Evolutionary conservation across 441 rosid genomes (phyloP).

Genomic region (Hura crepitans): DNA sequence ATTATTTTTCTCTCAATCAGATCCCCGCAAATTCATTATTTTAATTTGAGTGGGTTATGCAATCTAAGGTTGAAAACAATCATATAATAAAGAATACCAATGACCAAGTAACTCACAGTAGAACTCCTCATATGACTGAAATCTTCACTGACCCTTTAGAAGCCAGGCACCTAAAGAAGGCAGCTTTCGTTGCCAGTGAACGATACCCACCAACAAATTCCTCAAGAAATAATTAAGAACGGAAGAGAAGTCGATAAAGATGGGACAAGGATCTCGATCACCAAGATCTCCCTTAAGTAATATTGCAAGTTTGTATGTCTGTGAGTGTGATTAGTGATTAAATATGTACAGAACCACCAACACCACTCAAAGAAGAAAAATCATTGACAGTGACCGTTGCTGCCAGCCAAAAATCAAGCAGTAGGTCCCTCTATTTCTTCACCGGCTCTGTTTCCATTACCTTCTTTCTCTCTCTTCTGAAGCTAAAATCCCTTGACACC

Average conservation of each 20-base stretch:
- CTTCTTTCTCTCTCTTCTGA: slow-evolving; percentile 11
- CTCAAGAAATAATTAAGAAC: slow-evolving; percentile 1
- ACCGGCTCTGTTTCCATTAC: slow-evolving; percentile 33
- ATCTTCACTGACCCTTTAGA: slow-evolving; percentile 44
- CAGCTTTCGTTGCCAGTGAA: slow-evolving; percentile 23
- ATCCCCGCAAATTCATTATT: slow-evolving; percentile 23
- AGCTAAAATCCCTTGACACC: slow-evolving; percentile 3
- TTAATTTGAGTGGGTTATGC: background rate
- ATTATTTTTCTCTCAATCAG: slow-evolving; percentile 21
- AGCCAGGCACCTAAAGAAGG: slow-evolving; percentile 27
- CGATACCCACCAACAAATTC: slow-evolving; percentile 26
- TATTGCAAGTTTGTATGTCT: slow-evolving; percentile 19
- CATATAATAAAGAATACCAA: slow-evolving; percentile 9
- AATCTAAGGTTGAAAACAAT: slow-evolving; percentile 4
- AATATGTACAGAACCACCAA: slow-evolving; percentile 50
- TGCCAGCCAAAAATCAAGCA: slow-evolving; percentile 72
- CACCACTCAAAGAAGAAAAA: slow-evolving; percentile 44
- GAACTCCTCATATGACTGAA: slow-evolving; percentile 81
- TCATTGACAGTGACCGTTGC: slow-evolving; percentile 73
- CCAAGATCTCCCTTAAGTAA: slow-evolving; percentile 34
- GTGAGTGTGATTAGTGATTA: slow-evolving; percentile 34
- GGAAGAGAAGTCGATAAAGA: slow-evolving; percentile 27
- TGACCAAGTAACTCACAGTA: slow-evolving; percentile 50
- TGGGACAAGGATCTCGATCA: slow-evolving; percentile 25
- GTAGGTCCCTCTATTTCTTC: slow-evolving; percentile 69